Base-by-base conservation (phyloP, 129 eudicot species). In the Silybum marianum region DNA sequence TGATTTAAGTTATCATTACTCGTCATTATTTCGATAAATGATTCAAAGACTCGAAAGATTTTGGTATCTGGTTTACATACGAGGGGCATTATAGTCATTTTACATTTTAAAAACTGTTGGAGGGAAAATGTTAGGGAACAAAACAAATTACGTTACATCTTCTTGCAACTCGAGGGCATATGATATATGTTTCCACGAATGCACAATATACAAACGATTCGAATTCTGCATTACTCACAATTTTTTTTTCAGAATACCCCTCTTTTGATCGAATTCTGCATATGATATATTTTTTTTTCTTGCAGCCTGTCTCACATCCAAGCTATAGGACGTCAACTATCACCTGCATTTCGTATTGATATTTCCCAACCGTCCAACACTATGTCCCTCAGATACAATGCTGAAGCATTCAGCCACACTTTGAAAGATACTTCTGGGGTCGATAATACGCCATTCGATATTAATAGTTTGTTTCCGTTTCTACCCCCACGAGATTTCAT, bases 241-340 rank as follows among this genome's bases (percentile, higher is more conserved):
- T 51, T 58, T 18, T 28, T 28, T n/a, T n/a, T n/a, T 21, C 65
- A 7, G 3, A 63, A 22, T 63, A 11, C 28, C 28, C 30, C 30
- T 63, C 69, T 21, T 11, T 1, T 63, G 24, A 18, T 6, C 67
- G 24, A 54, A 2, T n/a, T n/a, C n/a, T n/a, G n/a, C n/a, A n/a
- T n/a, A n/a, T n/a, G n/a, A n/a, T n/a, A n/a, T n/a, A n/a, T n/a
- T n/a, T n/a, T n/a, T n/a, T n/a, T 22, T 44, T 25, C 13, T 14
- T 90, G 86, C 90, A 91, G 93, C 23, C 82, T 91, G 68, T 78
- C 88, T 22, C 88, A 91, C 75, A 89, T 89, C 72, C 83, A 87
- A 84, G 89, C 85, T 24, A 3, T 84, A 65, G 93, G 93, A 5
- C 81, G 85, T 0, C 69, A 91, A 9, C 73, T 91, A 2, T 84